Base-by-base conservation (phyloP, 139 green algal genomes). In the Monoraphidium neglectum region DNA sequence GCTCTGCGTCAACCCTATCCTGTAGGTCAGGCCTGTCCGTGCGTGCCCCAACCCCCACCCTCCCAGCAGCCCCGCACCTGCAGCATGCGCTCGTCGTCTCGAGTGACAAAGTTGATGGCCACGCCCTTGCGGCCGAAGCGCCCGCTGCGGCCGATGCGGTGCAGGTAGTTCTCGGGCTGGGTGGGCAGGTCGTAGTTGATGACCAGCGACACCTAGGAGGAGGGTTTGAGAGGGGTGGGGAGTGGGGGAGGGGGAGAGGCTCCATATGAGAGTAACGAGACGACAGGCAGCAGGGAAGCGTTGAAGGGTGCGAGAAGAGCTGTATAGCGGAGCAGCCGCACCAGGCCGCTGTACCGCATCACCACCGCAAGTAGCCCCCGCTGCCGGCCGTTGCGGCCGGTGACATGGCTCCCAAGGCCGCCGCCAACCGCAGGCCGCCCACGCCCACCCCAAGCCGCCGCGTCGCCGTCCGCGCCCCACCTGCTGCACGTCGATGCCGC, bases 91-190 rank as follows among this genome's bases (percentile, higher is more conserved):
- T 97, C 92, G 78, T 99, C 96, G 24, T 99, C 96, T 63, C 59
- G 59, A 0, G 88, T 95, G 62, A 99, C 96, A 79, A 99, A 99
- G 93, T 99, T 99, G 93, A 99, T 99, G 77, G 97, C 95, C 59
- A 99, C 97, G 87, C 97, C 97, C 93, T 99, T 98, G 78, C 95
- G 90, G 37, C 95, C 95, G 78, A 98, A 98, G 79, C 95, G 93
- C 13, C 95, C 94, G 43, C 86, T 94, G 68, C 95, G 90, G 83
- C 93, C 95, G 72, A 98, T 98, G 78, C 96, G 92, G 89, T 99
- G 97, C 70, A 99, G 92, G 94, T 99, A 99, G 92, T 99, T 99
- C 90, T 99, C 97, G 26, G 97, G 97, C 90, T 99, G 97, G 36
- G 95, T 98, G 62, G 97, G 97, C 83, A 99, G 93, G 83, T 99